Evolutionary conservation across 345 rosid species (phyloP).

Genomic region (Arabis alpina): DNA sequence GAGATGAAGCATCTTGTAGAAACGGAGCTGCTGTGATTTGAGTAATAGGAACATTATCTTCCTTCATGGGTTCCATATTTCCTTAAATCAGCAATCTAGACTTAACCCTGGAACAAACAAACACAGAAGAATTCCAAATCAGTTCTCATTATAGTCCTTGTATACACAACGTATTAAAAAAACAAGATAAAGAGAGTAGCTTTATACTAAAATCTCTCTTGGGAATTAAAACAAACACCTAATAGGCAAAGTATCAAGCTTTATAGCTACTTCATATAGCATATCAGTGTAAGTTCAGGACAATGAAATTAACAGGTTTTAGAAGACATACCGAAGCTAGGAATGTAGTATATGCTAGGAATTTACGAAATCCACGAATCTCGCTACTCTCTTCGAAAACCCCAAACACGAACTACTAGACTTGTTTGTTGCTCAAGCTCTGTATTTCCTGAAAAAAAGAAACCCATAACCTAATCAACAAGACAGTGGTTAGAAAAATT

Average conservation of each 20-base stretch:
- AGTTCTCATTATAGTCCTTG: not conserved
- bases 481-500: conserved; percentile 6
- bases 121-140: conserved; percentile 5
- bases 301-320: not conserved
- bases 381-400: conserved; percentile 28
- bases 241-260: conserved; percentile 11
- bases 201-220: conserved; percentile 8
- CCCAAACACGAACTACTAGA: conserved; percentile 12
- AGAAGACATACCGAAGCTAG: not conserved
- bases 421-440: conserved; percentile 21
- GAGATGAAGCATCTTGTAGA: conserved; percentile 45
- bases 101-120: conserved; percentile 13
- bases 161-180: conserved; percentile 5
- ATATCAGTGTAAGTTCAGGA: not conserved
- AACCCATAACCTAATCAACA: conserved; percentile 32
- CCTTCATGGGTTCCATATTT: conserved; percentile 64
- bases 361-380: conserved; percentile 13
- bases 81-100: conserved; percentile 34
- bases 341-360: conserved; percentile 19
- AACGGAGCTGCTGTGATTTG: conserved; percentile 40
- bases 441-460: conserved; percentile 24
- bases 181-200: not conserved
- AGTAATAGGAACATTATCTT: conserved; percentile 48
- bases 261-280: not conserved
- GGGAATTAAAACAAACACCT: conserved; percentile 36